A percentile compares a stretch with the other conserved stretches of the same genome.
phyloP scores from a whole-genome alignment of 495 filamentous ascomycete genomes.

The Chaetomium tenue region DNA sequence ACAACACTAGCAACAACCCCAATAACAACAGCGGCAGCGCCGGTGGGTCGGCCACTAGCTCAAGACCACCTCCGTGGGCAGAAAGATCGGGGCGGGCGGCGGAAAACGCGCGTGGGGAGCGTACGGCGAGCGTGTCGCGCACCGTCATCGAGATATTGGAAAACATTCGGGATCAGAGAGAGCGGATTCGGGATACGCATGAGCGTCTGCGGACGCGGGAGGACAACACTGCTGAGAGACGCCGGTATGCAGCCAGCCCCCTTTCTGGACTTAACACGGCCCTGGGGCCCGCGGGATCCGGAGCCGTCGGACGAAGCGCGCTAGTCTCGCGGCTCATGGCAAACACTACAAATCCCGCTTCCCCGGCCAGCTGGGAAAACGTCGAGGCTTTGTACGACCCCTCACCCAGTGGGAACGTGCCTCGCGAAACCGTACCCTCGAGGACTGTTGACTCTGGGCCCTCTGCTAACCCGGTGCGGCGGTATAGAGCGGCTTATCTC shows the following conservation, averaged over 20 bases:
- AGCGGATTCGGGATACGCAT: conserved; percentile 25
- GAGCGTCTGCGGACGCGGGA: conserved; percentile 26
- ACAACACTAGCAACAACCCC: conserved; percentile 5
- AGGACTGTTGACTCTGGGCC: conserved; percentile 1
- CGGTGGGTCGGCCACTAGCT: conserved; percentile 13
- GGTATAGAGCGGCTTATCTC: conserved; percentile 28
- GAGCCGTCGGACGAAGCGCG: conserved; percentile 15
- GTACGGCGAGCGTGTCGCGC: conserved; percentile 28
- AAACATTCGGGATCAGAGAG: conserved; percentile 32
- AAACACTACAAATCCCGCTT: conserved; percentile 15
- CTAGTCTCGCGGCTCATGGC: conserved; percentile 25
- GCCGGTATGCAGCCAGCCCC: conserved; percentile 28
- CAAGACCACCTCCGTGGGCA: conserved; percentile 20
- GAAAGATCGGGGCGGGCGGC: conserved; percentile 14
- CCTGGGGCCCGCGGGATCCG: conserved; percentile 4
- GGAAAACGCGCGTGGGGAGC: conserved; percentile 22
- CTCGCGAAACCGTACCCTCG: neutral
- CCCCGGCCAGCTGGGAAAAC: conserved; percentile 22
- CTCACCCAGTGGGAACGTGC: conserved; percentile 12
- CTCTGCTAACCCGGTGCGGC: conserved; percentile 22
- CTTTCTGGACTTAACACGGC: conserved; percentile 9
- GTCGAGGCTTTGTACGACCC: conserved; percentile 32
- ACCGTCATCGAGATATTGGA: conserved; percentile 31
- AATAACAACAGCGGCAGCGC: conserved; percentile 4
- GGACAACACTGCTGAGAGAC: conserved; percentile 22